Base-by-base conservation (phyloP, 1,284 basidiomycete genomes). In the Trametes polyzona region DNA sequence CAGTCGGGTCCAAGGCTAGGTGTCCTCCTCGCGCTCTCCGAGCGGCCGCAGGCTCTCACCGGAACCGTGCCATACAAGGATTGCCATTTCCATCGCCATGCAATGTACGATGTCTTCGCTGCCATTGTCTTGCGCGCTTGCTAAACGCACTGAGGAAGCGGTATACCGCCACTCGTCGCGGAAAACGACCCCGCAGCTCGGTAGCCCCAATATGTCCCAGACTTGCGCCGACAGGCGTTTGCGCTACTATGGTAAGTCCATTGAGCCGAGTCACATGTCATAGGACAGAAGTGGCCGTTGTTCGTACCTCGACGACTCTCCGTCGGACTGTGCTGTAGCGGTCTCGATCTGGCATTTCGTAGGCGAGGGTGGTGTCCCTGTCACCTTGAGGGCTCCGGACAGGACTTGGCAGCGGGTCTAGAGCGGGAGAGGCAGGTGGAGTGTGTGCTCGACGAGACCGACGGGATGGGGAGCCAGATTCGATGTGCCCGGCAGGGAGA, bases 111-210 rank as follows among this genome's bases (percentile, higher is more conserved):
- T n/a, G n/a, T n/a, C n/a, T n/a, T n/a, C n/a, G n/a, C n/a, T n/a
- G n/a, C n/a, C n/a, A n/a, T 8, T 2, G 21, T 21, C 37, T 19
- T 23, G 19, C 3, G 12, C 7, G 21, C 7, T 17, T 17, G 16
- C 21, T 4, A 10, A 12, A 9, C 19, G 21, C 21, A 16, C 33
- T 14, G 33, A 10, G 4, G 4, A 10, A 7, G 23, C 2, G 16
- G 14, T 32, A 3, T 36, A 17, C 32, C 33, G n/a, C 48, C 27
- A 17, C 19, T 33, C 19, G 19, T 47, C 44, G 29, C 30, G 30
- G 26, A 47, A 72, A 0, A 71, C 65, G 17, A 65, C 60, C 1
- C 72, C 70, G 33, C 72, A 74, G 56, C 70, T 73, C 17, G 65
- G 67, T 1, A 73, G 62, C 2, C 58, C 69, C 10, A 73, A 61